Conservation (phyloP, 2,329 filamentous ascomycete species). For the Ophiostoma populinum region DNA sequence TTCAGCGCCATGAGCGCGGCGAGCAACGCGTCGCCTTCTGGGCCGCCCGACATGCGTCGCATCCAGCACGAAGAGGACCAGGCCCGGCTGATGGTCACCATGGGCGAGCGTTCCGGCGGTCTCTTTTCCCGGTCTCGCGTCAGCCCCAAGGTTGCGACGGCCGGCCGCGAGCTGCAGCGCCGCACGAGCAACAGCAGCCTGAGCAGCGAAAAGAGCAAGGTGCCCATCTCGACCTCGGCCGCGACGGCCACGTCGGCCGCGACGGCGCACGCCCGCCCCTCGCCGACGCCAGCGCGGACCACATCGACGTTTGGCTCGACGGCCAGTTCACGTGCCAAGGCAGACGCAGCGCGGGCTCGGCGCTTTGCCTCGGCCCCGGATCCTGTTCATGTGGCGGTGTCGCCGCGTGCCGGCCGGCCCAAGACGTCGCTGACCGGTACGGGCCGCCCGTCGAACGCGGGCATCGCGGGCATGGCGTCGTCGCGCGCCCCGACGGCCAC, state of each 20-base stretch:
- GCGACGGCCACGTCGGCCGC: neutral
- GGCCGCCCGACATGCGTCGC: constrained; percentile 13
- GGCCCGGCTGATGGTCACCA: constrained; percentile 12
- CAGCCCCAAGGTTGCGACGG: constrained; percentile 21
- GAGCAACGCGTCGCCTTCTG: neutral
- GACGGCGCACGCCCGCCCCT: neutral
- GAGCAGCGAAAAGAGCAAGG: constrained; percentile 12
- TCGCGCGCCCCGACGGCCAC: too few species aligned
- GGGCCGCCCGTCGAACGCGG: too few species aligned
- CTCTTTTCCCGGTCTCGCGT: constrained; percentile 20
- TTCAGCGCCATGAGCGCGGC: neutral
- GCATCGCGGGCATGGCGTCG: too few species aligned
- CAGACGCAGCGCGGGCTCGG: neutral
- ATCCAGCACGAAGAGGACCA: constrained; percentile 15
- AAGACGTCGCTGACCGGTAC: too few species aligned
- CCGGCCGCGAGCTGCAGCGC: constrained; percentile 17
- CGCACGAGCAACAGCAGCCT: constrained; percentile 21
- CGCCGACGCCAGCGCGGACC: neutral
- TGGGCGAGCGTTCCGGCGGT: constrained; percentile 14
- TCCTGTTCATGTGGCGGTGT: neutral
- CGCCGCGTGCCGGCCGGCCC: neutral
- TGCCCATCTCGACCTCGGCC: neutral
- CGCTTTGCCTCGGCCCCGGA: constrained; percentile 4
- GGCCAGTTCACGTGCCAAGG: neutral
- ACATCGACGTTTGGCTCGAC: neutral